Percentiles rank a stretch among this genome's conserved stretches.
These are phyloP conservation scores for Hirsutella minnesotensis DNA, from an alignment of 2,329 filamentous ascomycete genomes.

Conservation along the genomic window DNA sequence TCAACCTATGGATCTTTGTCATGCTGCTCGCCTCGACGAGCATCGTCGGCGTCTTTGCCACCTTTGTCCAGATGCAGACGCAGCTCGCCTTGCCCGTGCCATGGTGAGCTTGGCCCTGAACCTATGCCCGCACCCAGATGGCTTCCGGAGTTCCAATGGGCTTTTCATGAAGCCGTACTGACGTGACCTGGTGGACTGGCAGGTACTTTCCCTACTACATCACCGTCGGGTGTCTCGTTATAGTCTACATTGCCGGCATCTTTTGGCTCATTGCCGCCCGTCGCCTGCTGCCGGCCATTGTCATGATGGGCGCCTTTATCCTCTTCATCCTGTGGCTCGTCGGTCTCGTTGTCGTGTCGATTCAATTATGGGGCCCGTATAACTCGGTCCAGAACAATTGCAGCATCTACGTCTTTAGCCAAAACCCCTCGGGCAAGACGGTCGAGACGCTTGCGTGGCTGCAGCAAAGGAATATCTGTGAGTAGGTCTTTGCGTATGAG, in stretches of 20 bases:
- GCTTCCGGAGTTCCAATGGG: too few relatives aligned
- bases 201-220: conserved; percentile 61
- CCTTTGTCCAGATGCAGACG: conserved; percentile 47
- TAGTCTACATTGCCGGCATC: conserved; percentile 54
- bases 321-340: conserved; percentile 58
- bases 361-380: conserved; percentile 51
- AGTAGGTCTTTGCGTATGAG: conserved; percentile 17
- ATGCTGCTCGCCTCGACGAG: conserved; percentile 48
- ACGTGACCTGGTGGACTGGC: neutral
- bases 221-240: conserved; percentile 43
- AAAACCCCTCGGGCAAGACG: conserved; percentile 36
- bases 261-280: conserved; percentile 51
- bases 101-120: conserved; percentile 36
- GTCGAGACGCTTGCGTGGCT: conserved; percentile 49
- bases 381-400: conserved; percentile 50
- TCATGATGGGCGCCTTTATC: conserved; percentile 53
- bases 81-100: conserved; percentile 42
- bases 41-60: conserved; percentile 49
- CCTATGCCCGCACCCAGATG: neutral
- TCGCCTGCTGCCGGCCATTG: conserved; percentile 47
- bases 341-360: conserved; percentile 47
- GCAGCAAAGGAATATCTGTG: conserved; percentile 51
- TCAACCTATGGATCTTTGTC: conserved; percentile 56
- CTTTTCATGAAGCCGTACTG: too few relatives aligned
- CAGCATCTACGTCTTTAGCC: conserved; percentile 42